Evolutionary conservation across 208 protist species (phyloP), one percentile per base, ranked within the genome.

Genomic region (Wallacemonas collosoma): DNA sequence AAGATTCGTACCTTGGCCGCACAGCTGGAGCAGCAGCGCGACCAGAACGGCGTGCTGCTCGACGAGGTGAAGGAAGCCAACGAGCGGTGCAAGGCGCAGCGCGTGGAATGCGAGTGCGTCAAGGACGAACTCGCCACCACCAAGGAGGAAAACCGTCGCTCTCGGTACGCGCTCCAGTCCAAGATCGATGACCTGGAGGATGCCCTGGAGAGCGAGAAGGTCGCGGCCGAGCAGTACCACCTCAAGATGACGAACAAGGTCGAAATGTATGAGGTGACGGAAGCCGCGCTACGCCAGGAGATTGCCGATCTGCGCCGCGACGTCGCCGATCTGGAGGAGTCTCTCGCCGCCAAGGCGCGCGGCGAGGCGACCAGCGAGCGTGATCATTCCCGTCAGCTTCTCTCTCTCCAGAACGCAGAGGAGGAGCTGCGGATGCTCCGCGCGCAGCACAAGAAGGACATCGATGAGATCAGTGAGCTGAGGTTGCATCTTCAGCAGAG

Each of bases 71-170:
- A 67, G 17, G 81, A 75, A 70, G 38, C 71, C 50, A 63, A 74
- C 71, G 79, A 83, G 71, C 75, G 54, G 45, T 69, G 72, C 40
- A 64, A 68, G 47, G 72, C 68, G 43, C 61, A 73, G 11, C 66
- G 75, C 8, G 72, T 82, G 44, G 81, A 92, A 68, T 55, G 77
- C 45, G 69, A 78, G 47, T 65, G 53, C 47, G n/a, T 69, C 43
- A 73, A 81, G 62, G 77, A 86, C 55, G 68, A 80, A 7, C 56
- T 73, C 7, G 68, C 65, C 35, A 68, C 70, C 2, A 71, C 76
- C 5, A 77, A 83, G 79, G 83, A 87, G 69, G 69, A 79, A 17
- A 71, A 85, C 65, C 83, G 82, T 50, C 75, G 80, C 48, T 81
- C 87, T 57, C 72, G 66, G 41, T 72, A 67, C 35, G 72, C 75